Base-by-base conservation (phyloP, 352 stramenopile species). In the Pythium brachiatum region DNA sequence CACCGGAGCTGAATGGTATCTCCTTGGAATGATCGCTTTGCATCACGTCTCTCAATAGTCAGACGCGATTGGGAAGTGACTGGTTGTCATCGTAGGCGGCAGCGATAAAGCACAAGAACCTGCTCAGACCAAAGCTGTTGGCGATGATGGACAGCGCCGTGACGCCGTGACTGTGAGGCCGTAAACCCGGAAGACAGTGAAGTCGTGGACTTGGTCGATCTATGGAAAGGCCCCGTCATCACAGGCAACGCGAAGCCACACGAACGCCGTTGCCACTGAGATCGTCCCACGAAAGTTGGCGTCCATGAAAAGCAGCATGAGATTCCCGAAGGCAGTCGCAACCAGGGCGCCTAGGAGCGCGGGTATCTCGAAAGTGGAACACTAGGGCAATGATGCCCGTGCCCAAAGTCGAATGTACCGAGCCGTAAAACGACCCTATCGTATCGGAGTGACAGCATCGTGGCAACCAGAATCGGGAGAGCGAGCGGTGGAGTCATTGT, bases 261-360 rank as follows among this genome's bases (percentile, higher is more conserved):
- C 9, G 1, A 27, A 15, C 7, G 41, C 41, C 0, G 18, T 11
- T 29, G 20, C 20, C 41, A 48, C 18, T 18, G 20, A 48, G 15
- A 48, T 12, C n/a, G 23, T 48, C 18, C n/a, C 41, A 15, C 20
- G 41, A 21, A 48, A 48, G 20, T 48, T 48, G 41, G 41, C 41
- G 8, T 48, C 41, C 41, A 48, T 48, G 41, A 48, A n/a, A 18
- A 27, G 41, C n/a, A 48, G 41, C n/a, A 48, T 48, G 41, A 21
- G 18, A 16, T 27, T 48, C 6, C 29, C n/a, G n/a, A n/a, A n/a
- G n/a, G n/a, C n/a, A n/a, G n/a, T n/a, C n/a, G n/a, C n/a, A n/a
- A n/a, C n/a, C n/a, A n/a, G n/a, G n/a, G n/a, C 29, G 29, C 29
- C 29, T 9, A 34, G 5, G 29, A 34, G 29, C 29, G 29, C 29